Base-by-base conservation (phyloP, 2,329 filamentous ascomycete genomes). In the Ustilaginoidea virens region DNA sequence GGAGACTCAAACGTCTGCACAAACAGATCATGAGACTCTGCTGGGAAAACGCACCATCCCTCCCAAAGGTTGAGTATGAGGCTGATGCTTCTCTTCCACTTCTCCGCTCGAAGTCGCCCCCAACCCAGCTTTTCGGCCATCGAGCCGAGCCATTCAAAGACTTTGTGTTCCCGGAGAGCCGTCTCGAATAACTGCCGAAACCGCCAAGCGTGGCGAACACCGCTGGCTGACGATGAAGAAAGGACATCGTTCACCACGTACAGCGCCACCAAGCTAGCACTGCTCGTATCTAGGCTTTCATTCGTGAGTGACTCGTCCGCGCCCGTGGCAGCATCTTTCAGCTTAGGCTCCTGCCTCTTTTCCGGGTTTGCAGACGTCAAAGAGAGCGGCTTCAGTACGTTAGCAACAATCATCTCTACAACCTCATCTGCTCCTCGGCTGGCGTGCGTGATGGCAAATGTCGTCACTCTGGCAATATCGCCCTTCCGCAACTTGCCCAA, bases 381-480 rank as follows among this genome's bases (percentile, higher is more conserved):
- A 5, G 74, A 68, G 33, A 92, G 72, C 0, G 90, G 90, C 29
- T 66, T 71, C 34, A 79, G 64, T 19, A 96, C 64, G 43, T 98
- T 96, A 1, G 74, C 66, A 1, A 92, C 69, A 21, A 96, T 74
- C 54, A 92, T 71, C 28, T 87, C 71, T n/a, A 92, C 85, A 20
- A 94, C 77, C 55, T 96, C 90, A 38, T 92, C 80, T 9, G 82
- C 80, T 11, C 86, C 90, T 13, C 74, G 67, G 22, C 78, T 81
- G 2, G 85, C 80, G 48, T 96, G 83, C 3, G 76, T 77, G 32
- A 96, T 83, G 9, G 86, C 86, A 52, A 96, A 94, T 3, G 78
- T 69, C 1, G 86, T 87, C 2, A 94, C 65, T 5, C 85, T 69
- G 2, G 83, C 86, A 25, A 96, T 71, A 44, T 96, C 83, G 3